Percentiles rank a stretch among this genome's conserved stretches.
Evolutionary conservation across 169 alveolate genomes (phyloP).

Genomic region (Eimeria praecox): DNA sequence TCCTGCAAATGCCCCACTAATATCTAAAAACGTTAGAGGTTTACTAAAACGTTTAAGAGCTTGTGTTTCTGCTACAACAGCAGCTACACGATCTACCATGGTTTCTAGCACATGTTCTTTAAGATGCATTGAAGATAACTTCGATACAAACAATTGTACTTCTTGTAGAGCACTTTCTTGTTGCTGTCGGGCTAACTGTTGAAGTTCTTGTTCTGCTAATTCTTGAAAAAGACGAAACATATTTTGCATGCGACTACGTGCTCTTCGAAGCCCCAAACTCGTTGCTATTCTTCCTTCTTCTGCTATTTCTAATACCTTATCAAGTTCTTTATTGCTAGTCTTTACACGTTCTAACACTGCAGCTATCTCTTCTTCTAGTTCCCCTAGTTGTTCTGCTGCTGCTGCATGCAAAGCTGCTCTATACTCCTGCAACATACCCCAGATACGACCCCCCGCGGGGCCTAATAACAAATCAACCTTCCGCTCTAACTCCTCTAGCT

Average conservation of each 20-base stretch:
- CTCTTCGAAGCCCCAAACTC: neutral
- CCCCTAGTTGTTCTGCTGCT: neutral
- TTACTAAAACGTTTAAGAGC: neutral
- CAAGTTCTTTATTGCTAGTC: neutral
- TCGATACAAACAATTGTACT: neutral
- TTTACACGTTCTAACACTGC: neutral
- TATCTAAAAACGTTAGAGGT: neutral
- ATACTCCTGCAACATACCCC: neutral
- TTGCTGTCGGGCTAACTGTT: neutral
- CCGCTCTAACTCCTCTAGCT: neutral
- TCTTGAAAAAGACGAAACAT: neutral
- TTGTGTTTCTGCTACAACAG: neutral
- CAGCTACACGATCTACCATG: neutral
- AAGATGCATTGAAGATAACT: slow-evolving; percentile 19
- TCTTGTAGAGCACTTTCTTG: slow-evolving; percentile 11
- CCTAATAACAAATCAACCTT: neutral
- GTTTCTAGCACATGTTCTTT: slow-evolving; percentile 14
- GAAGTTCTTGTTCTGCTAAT: neutral
- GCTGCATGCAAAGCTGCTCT: too few species aligned
- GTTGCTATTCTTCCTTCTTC: neutral
- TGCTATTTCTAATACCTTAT: neutral
- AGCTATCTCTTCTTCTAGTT: neutral
- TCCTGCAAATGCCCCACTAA: neutral
- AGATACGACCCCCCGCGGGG: neutral
- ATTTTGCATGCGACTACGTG: neutral